Evolutionary conservation across 1,284 basidiomycete species (phyloP), one percentile per base, ranked within the genome.

Genomic region (Irpex sp.): DNA sequence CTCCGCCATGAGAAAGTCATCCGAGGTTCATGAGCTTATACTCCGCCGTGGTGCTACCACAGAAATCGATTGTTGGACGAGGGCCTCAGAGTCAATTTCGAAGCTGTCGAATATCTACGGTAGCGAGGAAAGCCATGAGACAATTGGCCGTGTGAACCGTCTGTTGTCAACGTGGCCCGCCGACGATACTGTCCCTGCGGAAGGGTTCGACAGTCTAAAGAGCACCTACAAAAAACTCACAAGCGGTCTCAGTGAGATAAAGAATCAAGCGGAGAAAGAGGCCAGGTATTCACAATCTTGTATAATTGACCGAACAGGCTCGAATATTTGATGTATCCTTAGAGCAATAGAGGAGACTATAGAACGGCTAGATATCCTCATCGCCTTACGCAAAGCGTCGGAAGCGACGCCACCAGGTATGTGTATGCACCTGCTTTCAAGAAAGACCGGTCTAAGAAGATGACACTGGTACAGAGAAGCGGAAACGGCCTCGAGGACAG

Each of bases 261-360:
- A 82, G 67, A 68, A 73, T 23, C 75, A 79, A 48, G 82, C 87
- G 4, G 82, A 88, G 28, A 77, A 80, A 61, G 90, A 93, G 72
- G 74, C 77, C 42, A 77, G 64, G 83, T 54, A 53, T 72, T 55
- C 45, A 14, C 23, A 33, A 14, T 58, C 9, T 7, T 35, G 21
- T 54, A 19, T 61, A 37, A 52, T 57, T 12, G n/a, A 4, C 10
- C 21, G 36, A 23, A 48, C 60, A 57, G 6, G 18, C 36, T 10
- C 12, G 47, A n/a, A 18, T 23, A 28, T 10, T 23, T 58, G 9
- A 21, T 59, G 2, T 56, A 45, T n/a, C 6, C n/a, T 45, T 7
- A 93, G 91, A 64, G 82, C 83, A 3, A 84, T 92, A 52, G 84
- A 89, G 48, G 81, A 86, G 56, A 84, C 85, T 14, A 79, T 91